Evolutionary conservation across 2,329 filamentous ascomycete species (phyloP).

Genomic region (Neofusicoccum cordaticola): DNA sequence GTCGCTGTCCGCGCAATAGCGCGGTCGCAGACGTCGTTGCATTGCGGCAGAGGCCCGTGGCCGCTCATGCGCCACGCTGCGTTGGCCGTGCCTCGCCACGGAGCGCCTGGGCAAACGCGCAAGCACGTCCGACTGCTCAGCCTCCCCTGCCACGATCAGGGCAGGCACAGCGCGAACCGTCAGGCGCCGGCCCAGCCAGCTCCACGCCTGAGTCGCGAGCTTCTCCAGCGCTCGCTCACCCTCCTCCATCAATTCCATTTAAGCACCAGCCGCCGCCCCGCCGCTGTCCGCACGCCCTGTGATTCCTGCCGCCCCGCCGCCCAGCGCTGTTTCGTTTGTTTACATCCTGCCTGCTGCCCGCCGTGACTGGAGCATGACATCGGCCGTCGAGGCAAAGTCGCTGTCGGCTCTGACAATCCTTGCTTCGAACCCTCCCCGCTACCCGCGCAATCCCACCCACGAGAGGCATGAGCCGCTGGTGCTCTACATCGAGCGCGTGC

Average conservation of each 20-base stretch:
- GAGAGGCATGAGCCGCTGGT: conserved; percentile 67
- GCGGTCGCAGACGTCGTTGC: neutral
- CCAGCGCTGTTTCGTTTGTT: neutral
- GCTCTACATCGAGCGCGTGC: conserved; percentile 90
- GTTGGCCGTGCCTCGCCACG: neutral
- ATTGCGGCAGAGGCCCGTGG: neutral
- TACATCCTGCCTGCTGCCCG: neutral
- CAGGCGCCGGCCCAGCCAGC: neutral
- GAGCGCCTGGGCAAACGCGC: neutral
- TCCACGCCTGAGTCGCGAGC: neutral
- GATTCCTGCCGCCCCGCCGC: neutral
- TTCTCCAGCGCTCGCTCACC: neutral
- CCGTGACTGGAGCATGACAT: conserved; percentile 17
- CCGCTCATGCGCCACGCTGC: conserved; percentile 1
- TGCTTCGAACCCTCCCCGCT: conserved; percentile 81
- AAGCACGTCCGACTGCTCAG: conserved; percentile 15
- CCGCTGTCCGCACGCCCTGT: neutral
- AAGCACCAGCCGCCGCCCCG: neutral
- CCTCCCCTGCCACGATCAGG: conserved; percentile 16
- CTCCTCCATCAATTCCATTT: neutral
- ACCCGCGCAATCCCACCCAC: conserved; percentile 74
- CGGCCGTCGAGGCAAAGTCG: conserved; percentile 73
- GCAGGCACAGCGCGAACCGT: neutral
- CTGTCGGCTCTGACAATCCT: conserved; percentile 75
- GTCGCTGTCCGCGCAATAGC: neutral